Evolutionary conservation across 23 red algal species (phyloP).

Genomic region (Chondrus crispus): DNA sequence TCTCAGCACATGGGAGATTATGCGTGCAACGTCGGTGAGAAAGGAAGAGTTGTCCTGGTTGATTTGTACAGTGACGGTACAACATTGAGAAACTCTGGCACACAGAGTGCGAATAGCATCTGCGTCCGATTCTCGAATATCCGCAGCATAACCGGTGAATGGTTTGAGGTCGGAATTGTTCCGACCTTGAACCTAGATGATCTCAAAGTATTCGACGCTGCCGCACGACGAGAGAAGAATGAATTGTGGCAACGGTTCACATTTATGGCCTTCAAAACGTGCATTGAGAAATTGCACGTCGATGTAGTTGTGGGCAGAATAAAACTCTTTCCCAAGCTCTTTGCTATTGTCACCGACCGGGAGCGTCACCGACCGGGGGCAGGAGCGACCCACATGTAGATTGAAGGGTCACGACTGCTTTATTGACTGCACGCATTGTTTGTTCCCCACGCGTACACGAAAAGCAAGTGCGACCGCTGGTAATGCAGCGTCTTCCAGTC

Average conservation of each 20-base stretch:
- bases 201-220: not conserved
- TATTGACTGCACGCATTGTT: not conserved
- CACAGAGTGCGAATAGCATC: not conserved
- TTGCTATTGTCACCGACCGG: not conserved
- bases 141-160: not conserved
- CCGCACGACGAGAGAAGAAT: not conserved
- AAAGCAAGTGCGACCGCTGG: too few species aligned
- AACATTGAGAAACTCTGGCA: not conserved
- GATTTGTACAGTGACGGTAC: not conserved
- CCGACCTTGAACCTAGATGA: not conserved
- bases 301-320: not conserved
- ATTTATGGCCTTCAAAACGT: not conserved
- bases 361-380: not conserved
- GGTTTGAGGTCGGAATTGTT: slow-evolving; percentile 4
- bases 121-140: not conserved
- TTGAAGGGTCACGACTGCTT: not conserved
- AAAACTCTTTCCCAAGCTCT: not conserved
- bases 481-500: too few species aligned
- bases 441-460: not conserved
- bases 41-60: not conserved
- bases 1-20: not conserved
- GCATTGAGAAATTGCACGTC: not conserved
- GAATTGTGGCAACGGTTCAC: not conserved
- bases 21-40: not conserved
- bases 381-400: not conserved